Evolutionary conservation across 208 protist species (phyloP).

Genomic region (Leishmania amazonensis): DNA sequence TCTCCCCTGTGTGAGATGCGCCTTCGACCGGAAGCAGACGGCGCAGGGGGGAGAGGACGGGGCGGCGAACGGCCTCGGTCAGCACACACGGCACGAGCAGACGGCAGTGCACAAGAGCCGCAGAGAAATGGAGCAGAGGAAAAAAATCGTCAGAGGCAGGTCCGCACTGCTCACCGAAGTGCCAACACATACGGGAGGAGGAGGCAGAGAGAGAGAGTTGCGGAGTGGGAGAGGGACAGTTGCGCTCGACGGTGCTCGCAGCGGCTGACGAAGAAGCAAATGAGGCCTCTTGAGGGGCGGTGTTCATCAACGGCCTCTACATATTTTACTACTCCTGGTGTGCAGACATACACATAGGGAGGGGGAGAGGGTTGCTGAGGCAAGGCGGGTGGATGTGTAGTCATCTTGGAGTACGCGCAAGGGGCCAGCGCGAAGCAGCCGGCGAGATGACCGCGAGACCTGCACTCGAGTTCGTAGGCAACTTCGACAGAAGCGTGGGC

Average conservation of each 20-base stretch:
- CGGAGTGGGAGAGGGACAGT: neutral
- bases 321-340: neutral
- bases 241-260: neutral
- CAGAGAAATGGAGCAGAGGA: neutral
- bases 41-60: neutral
- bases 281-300: neutral
- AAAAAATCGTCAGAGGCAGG: neutral
- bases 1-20: neutral
- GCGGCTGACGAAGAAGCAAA: neutral
- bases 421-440: neutral
- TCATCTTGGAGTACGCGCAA: neutral
- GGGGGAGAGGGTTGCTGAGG: neutral
- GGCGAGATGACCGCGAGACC: neutral
- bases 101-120: neutral
- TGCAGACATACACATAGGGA: neutral
- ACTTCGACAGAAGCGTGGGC: neutral
- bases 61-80: neutral
- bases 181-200: neutral
- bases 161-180: neutral
- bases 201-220: neutral
- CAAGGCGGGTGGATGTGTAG: neutral
- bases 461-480: neutral
- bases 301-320: neutral
- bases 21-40: neutral
- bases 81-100: neutral